Conservation (phyloP, 805 yeast genomes). For the Yamadazyma nakazawae region DNA sequence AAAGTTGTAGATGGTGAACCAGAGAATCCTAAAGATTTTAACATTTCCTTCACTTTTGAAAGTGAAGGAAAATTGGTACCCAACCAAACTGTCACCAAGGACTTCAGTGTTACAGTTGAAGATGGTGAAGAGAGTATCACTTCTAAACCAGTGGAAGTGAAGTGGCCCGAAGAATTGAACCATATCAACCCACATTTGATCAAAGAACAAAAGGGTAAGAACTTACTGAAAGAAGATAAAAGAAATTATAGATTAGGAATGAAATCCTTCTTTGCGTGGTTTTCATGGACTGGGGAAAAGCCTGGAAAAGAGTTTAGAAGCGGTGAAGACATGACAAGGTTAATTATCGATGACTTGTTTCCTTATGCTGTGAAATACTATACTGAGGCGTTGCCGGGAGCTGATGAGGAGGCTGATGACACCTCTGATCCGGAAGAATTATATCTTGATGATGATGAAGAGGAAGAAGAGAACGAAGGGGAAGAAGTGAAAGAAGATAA, state of each 20-base stretch:
- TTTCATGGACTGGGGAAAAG: conserved; percentile 75
- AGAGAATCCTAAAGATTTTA: conserved; percentile 48
- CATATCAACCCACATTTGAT: conserved; percentile 53
- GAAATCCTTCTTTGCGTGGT: conserved; percentile 87
- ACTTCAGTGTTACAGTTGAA: conserved; percentile 47
- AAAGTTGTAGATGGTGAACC: conserved; percentile 28
- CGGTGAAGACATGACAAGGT: conserved; percentile 74
- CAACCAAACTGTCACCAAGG: conserved; percentile 59
- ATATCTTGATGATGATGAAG: conserved; percentile 55
- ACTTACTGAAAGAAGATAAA: conserved; percentile 50
- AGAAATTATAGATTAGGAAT: conserved; percentile 64
- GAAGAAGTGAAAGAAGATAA: neutral
- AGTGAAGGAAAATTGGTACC: conserved; percentile 46
- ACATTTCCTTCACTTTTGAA: conserved; percentile 55
- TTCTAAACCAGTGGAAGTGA: conserved; percentile 52
- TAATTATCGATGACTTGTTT: conserved; percentile 74
- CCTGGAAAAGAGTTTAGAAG: conserved; percentile 74
- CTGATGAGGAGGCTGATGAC: conserved; percentile 52
- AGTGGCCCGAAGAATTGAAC: conserved; percentile 70
- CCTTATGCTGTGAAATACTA: conserved; percentile 85
- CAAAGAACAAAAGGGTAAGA: conserved; percentile 34
- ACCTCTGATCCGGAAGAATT: conserved; percentile 49
- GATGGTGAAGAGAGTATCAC: conserved; percentile 54
- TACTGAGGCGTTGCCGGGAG: conserved; percentile 65
- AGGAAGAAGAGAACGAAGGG: conserved; percentile 11